Base-by-base conservation (phyloP, 2,329 filamentous ascomycete species). In the Magnaporthales sp. region DNA sequence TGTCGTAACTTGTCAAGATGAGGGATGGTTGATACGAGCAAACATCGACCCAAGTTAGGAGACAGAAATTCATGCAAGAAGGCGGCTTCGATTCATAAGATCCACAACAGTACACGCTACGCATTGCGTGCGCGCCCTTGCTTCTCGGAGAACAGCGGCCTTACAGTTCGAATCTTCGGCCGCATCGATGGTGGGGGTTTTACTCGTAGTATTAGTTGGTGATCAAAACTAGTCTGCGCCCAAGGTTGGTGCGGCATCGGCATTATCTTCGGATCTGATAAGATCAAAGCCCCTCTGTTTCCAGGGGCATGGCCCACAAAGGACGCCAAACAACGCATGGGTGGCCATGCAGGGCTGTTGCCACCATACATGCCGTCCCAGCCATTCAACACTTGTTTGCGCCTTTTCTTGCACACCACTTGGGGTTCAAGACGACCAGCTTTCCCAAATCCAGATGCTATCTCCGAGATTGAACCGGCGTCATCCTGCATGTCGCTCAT, bases 241-340 rank as follows among this genome's bases (percentile, higher is more conserved):
- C 7, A n/a, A 22, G 8, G 15, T 58, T 56, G 51, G 54, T 58
- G 74, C 79, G 77, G 79, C 76, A 77, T 80, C 79, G 79, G 79
- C 72, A 70, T 81, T 81, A 84, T 84, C 81, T 80, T 76, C 71
- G 76, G 80, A 83, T 83, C 81, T 77, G 80, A 83, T 83, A 82
- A 83, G 81, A 83, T 83, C 74, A 70, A 75, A 27, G 58, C 9
- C 65, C 31, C 27, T 31, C 24, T 51, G 26, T 3, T 8, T n/a
- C 64, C 31, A 54, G 68, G 69, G 73, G 73, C 71, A 71, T 29
- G 66, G 68, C 8, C 27, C 27, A 51, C 29, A 46, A n/a, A 22
- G 27, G 13, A 30, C 30, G 22, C 15, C 58, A 54, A 31, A 24
- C 22, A 30, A 15, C 15, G 22, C 58, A 51, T 61, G 29, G n/a